phyloP scores from a whole-genome alignment of 768 basidiomycete genomes.

The Russula emetica region DNA sequence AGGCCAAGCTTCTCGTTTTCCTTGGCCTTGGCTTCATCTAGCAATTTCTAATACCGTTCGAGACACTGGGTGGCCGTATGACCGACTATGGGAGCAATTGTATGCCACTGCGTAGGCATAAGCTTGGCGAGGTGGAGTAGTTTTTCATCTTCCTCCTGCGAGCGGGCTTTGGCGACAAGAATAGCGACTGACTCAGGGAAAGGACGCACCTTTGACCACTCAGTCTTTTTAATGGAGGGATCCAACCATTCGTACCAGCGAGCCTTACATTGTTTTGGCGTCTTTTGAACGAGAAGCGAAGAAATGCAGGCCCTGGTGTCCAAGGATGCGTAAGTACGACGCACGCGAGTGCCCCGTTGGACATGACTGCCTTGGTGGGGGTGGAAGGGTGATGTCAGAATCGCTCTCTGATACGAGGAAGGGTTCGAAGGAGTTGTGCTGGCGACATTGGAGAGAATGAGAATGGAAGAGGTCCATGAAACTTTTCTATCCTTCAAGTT shows the following conservation, averaged over 20 bases:
- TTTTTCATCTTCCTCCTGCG: conserved; percentile 95
- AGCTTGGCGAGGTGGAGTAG: conserved; percentile 94
- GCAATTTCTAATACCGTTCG: conserved; percentile 94
- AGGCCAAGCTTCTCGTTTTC: conserved; percentile 94
- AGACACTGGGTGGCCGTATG: conserved; percentile 96
- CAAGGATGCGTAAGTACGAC: conserved; percentile 10
- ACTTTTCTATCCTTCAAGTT: too few relatives aligned
- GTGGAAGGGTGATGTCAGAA: too few relatives aligned
- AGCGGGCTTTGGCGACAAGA: neutral
- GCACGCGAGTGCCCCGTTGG: neutral
- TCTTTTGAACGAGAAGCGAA: conserved; percentile 94
- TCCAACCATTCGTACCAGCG: conserved; percentile 99
- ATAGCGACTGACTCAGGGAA: neutral
- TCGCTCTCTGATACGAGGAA: too few relatives aligned
- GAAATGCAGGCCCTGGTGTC: conserved; percentile 87
- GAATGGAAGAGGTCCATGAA: too few relatives aligned
- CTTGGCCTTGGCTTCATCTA: conserved; percentile 96
- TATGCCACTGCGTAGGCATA: conserved; percentile 99
- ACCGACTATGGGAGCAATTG: conserved; percentile 97
- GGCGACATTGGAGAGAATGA: too few relatives aligned
- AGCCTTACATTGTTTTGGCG: conserved; percentile 98
- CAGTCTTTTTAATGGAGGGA: conserved; percentile 99
- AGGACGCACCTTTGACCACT: conserved; percentile 88
- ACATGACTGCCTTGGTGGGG: too few relatives aligned
- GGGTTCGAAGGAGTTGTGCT: too few relatives aligned